These are phyloP conservation scores for Xenoacremonium recifei DNA, from an alignment of 2,329 filamentous ascomycete species.

Conservation along the genomic window DNA sequence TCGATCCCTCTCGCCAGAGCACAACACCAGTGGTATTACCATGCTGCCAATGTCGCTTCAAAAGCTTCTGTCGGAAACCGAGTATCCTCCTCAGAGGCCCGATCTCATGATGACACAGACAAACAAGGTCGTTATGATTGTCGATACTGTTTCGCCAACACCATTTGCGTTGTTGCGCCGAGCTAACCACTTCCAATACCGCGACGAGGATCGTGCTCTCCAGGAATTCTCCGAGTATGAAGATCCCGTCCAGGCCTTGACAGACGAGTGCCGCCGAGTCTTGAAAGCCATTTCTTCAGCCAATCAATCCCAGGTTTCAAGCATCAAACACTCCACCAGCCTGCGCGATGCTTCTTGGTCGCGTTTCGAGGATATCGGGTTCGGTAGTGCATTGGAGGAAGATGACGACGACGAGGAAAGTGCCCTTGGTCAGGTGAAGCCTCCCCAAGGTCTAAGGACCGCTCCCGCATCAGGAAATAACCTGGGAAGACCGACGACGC, in stretches of 20 bases:
- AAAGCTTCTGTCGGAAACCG: constrained; percentile 84
- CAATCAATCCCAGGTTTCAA: constrained; percentile 79
- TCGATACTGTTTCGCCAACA: constrained; percentile 90
- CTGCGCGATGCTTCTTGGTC: constrained; percentile 91
- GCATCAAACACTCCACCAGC: constrained; percentile 68
- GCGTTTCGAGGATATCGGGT: constrained; percentile 92
- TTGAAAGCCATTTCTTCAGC: constrained; percentile 82
- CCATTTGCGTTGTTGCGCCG: constrained; percentile 88
- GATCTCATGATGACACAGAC: constrained; percentile 75
- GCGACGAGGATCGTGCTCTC: constrained; percentile 81
- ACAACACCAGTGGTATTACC: constrained; percentile 74
- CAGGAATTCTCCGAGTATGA: constrained; percentile 85
- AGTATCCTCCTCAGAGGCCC: constrained; percentile 84
- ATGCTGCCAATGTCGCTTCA: constrained; percentile 87
- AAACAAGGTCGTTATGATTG: constrained; percentile 93
- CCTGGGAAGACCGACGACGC: constrained; percentile 82
- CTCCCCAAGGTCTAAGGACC: constrained; percentile 53
- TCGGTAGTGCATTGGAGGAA: constrained; percentile 72
- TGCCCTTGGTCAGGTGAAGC: constrained; percentile 38
- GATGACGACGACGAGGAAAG: constrained; percentile 63
- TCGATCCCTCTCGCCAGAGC: constrained; percentile 82
- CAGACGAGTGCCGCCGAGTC: constrained; percentile 91
- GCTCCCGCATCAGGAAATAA: constrained; percentile 65
- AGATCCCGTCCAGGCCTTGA: constrained; percentile 83
- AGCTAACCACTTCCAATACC: constrained; percentile 93